Conservation (phyloP, 306 rosid species). For the Gleditsia sinensis region DNA sequence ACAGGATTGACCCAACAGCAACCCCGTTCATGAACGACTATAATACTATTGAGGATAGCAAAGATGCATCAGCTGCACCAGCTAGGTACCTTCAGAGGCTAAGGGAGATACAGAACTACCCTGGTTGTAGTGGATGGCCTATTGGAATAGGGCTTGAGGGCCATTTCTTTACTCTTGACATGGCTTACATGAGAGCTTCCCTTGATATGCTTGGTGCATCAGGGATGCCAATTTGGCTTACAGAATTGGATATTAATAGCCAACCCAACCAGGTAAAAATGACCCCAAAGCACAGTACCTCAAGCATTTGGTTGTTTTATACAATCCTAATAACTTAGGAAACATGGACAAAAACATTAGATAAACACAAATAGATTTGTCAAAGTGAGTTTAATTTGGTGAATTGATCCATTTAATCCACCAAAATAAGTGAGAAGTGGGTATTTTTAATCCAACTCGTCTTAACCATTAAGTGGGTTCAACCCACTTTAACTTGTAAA, state of each 20-base stretch:
- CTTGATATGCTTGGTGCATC: not conserved
- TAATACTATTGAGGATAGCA: not conserved
- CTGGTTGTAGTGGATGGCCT: conserved; percentile 5
- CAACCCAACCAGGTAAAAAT: conserved; percentile 1
- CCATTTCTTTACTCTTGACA: not conserved
- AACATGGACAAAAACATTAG: too few relatives aligned
- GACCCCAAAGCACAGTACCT: not conserved
- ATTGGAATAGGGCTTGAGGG: conserved; percentile 19
- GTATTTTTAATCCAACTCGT: too few relatives aligned
- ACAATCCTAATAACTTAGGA: not conserved
- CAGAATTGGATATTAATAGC: conserved; percentile 9
- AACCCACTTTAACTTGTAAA: too few relatives aligned
- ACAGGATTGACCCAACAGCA: not conserved
- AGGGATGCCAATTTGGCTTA: conserved; percentile 5
- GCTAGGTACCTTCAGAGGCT: not conserved
- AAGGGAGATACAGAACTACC: not conserved
- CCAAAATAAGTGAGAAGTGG: too few relatives aligned
- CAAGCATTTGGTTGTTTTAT: not conserved
- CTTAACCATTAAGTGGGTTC: too few relatives aligned
- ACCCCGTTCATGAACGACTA: not conserved
- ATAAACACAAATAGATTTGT: too few relatives aligned
- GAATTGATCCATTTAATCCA: too few relatives aligned
- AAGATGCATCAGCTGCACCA: not conserved
- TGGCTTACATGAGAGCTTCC: conserved; percentile 15
- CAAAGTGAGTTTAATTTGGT: too few relatives aligned